Conservation (phyloP, 2,329 filamentous ascomycete species). For the Colletotrichum sp. region DNA sequence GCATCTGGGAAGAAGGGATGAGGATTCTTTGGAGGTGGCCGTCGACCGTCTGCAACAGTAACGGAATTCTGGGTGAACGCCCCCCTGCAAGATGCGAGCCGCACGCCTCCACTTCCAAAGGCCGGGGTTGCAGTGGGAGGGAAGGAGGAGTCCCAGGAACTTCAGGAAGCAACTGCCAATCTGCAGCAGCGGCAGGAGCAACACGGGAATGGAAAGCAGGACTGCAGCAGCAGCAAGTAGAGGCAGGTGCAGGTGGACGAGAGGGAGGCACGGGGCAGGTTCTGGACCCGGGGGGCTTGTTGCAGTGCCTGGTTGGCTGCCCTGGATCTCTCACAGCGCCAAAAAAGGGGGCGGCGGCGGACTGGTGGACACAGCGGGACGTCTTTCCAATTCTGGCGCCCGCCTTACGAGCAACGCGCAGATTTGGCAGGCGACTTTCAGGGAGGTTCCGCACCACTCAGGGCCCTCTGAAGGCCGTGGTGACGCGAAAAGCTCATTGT, state of each 20-base stretch:
- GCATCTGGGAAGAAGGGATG: constrained; percentile 15
- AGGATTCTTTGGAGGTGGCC: constrained; percentile 10
- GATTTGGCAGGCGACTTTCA: neutral
- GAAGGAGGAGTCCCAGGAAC: neutral
- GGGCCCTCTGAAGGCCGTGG: neutral
- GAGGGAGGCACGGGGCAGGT: neutral
- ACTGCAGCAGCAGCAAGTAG: neutral
- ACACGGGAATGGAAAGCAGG: neutral
- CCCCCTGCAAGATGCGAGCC: neutral
- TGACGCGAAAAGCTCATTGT: neutral
- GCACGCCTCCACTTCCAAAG: neutral
- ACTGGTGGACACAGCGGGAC: neutral
- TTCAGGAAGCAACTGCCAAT: neutral
- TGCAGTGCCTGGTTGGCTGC: neutral
- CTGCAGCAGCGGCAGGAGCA: neutral
- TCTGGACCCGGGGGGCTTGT: neutral
- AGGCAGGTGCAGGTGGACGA: neutral
- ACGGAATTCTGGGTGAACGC: neutral
- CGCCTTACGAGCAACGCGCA: neutral
- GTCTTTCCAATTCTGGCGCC: constrained; percentile 2
- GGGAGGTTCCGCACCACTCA: neutral
- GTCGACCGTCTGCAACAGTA: neutral
- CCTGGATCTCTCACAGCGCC: neutral
- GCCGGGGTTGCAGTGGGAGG: neutral
- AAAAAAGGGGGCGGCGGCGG: neutral